Base-by-base conservation (phyloP, 2,329 filamentous ascomycete genomes). In the Penicillium sp. region DNA sequence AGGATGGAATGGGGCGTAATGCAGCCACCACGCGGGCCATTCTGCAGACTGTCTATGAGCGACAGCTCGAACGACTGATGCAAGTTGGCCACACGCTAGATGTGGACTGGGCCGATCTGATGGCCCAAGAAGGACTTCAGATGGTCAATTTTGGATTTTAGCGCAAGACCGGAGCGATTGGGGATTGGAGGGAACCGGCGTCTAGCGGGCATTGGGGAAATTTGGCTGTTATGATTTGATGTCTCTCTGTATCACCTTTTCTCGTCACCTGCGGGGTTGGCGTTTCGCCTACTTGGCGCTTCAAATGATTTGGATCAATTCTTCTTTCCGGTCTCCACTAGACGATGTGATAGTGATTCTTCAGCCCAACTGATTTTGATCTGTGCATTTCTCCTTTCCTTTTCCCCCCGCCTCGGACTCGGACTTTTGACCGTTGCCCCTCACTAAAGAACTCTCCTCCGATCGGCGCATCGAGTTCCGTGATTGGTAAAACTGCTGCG, bases 61-160 rank as follows among this genome's bases (percentile, higher is more conserved):
- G 65, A 46, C 72, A 76, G 49, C 61, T 64, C 30, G 56, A 62
- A 30, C 59, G 63, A 18, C 57, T 67, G 28, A 60, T 60, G 56
- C 51, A 51, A 18, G 61, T 67, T 12, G 61, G 63, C 5, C 61
- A 66, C 45, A 55, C 63, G 32, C 58, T 68, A 41, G 64, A 68
- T 48, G 65, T 76, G 18, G 69, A 73, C 44, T 77, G 74, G 74
- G 51, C 71, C 15, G 61, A 67, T 16, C 50, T 75, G 12, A 67
- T 75, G 55, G 57, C 60, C 30, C 62, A 67, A 38, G 60, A 64
- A 38, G 67, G 68, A 4, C 48, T 73, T 47, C 62, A 65, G 35
- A 61, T 76, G 37, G 71, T 76, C 3, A 73, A 72, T 52, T 75
- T 73, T 59, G 70, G 71, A 16, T 59, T 74, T 48, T 73, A 43